Evolutionary conservation across 345 rosid species (phyloP).

Genomic region (Acer yangbiense): DNA sequence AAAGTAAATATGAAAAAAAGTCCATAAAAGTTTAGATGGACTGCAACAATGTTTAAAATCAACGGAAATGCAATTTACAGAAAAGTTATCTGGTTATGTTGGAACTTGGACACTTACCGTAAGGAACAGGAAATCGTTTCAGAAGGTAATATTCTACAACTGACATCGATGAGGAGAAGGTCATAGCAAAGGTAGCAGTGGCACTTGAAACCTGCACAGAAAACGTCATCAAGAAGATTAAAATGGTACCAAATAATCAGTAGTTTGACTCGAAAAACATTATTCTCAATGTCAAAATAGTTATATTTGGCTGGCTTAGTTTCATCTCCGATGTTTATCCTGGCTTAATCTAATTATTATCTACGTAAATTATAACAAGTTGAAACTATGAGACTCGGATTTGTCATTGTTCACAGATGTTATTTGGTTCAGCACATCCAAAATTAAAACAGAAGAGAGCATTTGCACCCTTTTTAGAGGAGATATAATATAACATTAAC

Average conservation of each 20-base stretch:
- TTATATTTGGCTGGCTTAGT: not conserved
- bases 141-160: conserved; percentile 60
- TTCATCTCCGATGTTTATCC: no score
- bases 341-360: no score
- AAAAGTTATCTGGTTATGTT: not conserved
- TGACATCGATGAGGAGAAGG: conserved; percentile 62
- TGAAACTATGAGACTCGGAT: not conserved
- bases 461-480: no score
- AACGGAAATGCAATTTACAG: not conserved
- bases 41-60: not conserved
- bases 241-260: conserved; percentile 15
- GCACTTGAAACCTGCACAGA: conserved; percentile 56
- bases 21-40: not conserved
- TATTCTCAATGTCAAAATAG: not conserved
- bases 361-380: no score
- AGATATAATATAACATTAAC: no score
- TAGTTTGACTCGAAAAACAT: not conserved
- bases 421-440: no score
- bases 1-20: not conserved
- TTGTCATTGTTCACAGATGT: not conserved
- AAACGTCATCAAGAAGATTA: not conserved
- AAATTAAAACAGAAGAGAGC: no score
- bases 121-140: conserved; percentile 58
- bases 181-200: conserved; percentile 61
- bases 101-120: conserved; percentile 27